A percentile compares a stretch with the other conserved stretches of the same genome.
Evolutionary conservation across 495 filamentous ascomycete genomes (phyloP).

Genomic region (Penicillium argentinense): DNA sequence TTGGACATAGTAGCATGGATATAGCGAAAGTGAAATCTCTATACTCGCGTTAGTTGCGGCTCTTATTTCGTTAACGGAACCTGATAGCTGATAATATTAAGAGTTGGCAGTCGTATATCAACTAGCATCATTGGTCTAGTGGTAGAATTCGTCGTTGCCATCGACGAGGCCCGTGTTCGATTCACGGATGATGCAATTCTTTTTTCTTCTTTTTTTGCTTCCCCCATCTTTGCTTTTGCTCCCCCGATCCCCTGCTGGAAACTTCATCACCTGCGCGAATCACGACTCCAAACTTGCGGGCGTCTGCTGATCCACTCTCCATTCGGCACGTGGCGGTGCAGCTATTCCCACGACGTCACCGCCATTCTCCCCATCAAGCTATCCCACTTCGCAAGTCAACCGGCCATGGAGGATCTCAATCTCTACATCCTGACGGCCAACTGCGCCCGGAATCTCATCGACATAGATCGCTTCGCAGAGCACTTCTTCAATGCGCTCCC

Average conservation of each 20-base stretch:
- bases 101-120: not conserved
- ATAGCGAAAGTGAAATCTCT: too few species aligned
- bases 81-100: not conserved
- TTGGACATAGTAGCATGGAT: too few species aligned
- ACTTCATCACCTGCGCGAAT: too few species aligned
- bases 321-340: conserved; percentile 10
- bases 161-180: conserved; percentile 60
- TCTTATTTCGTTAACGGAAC: not conserved
- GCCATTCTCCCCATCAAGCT: not conserved
- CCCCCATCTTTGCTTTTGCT: not conserved
- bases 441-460: conserved; percentile 69
- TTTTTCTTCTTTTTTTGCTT: not conserved
- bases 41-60: too few species aligned
- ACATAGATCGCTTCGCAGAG: conserved; percentile 61
- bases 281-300: too few species aligned
- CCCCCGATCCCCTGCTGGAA: not conserved
- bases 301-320: not conserved
- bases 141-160: conserved; percentile 62
- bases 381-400: not conserved
- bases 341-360: conserved; percentile 14
- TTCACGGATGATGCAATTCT: conserved; percentile 53
- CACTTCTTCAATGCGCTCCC: conserved; percentile 71
- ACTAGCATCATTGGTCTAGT: conserved; percentile 57
- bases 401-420: conserved; percentile 46
- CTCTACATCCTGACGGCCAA: conserved; percentile 89